Evolutionary conservation across 768 basidiomycete genomes (phyloP).

Genomic region (Leccinum incarnatum): DNA sequence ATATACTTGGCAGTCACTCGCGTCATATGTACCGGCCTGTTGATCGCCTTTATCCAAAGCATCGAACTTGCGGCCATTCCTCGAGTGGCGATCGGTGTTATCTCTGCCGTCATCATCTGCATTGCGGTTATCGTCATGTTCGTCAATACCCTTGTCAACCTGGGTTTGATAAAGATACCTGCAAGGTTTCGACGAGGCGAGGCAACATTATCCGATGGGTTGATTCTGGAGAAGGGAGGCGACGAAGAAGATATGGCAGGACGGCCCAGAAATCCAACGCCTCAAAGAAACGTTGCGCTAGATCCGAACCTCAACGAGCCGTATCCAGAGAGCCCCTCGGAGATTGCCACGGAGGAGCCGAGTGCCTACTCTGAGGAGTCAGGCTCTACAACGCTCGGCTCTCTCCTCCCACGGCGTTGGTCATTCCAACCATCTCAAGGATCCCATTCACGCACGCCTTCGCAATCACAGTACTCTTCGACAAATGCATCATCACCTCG

Average conservation of each 20-base stretch:
- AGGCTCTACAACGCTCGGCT: slow-evolving; percentile 36
- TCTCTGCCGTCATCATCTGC: slow-evolving; percentile 69
- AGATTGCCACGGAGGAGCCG: slow-evolving; percentile 17
- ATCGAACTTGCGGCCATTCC: slow-evolving; percentile 70
- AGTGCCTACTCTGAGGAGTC: slow-evolving; percentile 33
- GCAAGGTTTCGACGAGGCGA: slow-evolving; percentile 18
- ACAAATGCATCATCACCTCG: slow-evolving; percentile 30
- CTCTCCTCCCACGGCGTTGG: slow-evolving; percentile 32
- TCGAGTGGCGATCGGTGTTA: slow-evolving; percentile 75
- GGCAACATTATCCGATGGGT: slow-evolving; percentile 11
- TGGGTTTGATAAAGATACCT: slow-evolving; percentile 33
- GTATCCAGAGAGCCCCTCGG: slow-evolving; percentile 40
- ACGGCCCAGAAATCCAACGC: slow-evolving; percentile 53
- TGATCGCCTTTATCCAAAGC: slow-evolving; percentile 73
- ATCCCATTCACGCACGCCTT: slow-evolving; percentile 30
- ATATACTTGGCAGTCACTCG: slow-evolving; percentile 66
- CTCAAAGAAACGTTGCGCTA: slow-evolving; percentile 41
- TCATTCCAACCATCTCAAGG: slow-evolving; percentile 30
- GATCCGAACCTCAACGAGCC: slow-evolving; percentile 43
- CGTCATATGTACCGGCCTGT: slow-evolving; percentile 63
- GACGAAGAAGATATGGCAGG: slow-evolving; percentile 20
- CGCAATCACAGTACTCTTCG: slow-evolving; percentile 33
- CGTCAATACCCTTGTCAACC: slow-evolving; percentile 59
- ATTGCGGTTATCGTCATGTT: slow-evolving; percentile 68
- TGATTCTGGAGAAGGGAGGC: slow-evolving; percentile 30